Conservation (phyloP, 805 yeast species). For the Nakazawaea wickerhamii region DNA sequence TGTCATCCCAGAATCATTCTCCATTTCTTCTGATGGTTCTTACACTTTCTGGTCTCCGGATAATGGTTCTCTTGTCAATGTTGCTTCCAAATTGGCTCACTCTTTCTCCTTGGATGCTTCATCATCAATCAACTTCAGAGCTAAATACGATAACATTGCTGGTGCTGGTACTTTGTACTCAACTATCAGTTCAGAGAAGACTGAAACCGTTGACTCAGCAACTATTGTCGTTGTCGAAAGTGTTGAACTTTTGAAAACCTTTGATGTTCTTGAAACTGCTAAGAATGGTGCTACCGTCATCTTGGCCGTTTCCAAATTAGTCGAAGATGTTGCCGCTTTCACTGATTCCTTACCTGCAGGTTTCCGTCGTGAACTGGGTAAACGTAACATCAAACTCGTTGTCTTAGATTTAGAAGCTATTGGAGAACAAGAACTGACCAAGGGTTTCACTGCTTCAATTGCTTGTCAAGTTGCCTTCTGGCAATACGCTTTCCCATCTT, state of each 20-base stretch:
- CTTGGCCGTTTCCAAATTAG: slow-evolving; percentile 33
- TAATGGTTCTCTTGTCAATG: slow-evolving; percentile 45
- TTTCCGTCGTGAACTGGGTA: slow-evolving; percentile 47
- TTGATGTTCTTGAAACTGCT: slow-evolving; percentile 60
- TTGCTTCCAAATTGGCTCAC: slow-evolving; percentile 63
- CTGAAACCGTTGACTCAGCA: slow-evolving; percentile 46
- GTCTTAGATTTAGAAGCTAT: slow-evolving; percentile 58
- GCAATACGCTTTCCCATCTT: slow-evolving; percentile 59
- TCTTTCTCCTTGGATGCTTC: slow-evolving; percentile 59
- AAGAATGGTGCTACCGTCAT: slow-evolving; percentile 52
- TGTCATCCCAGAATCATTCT: slow-evolving; percentile 26
- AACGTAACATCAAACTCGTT: slow-evolving; percentile 46
- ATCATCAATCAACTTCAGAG: slow-evolving; percentile 47
- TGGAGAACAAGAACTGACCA: slow-evolving; percentile 64
- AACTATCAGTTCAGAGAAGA: slow-evolving; percentile 39
- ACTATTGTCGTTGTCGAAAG: slow-evolving; percentile 63
- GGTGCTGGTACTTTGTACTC: slow-evolving; percentile 75
- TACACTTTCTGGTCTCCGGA: slow-evolving; percentile 68
- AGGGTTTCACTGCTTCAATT: slow-evolving; percentile 69
- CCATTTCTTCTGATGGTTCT: slow-evolving; percentile 38
- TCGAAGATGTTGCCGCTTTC: slow-evolving; percentile 39
- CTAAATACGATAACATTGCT: slow-evolving; percentile 65
- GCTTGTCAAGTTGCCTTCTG: slow-evolving; percentile 80
- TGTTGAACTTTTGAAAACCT: slow-evolving; percentile 43
- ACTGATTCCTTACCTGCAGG: slow-evolving; percentile 45